Percentiles rank a stretch among this genome's conserved stretches.
phyloP scores from a whole-genome alignment of 495 filamentous ascomycete genomes.

The Aspergillus cristatus region DNA sequence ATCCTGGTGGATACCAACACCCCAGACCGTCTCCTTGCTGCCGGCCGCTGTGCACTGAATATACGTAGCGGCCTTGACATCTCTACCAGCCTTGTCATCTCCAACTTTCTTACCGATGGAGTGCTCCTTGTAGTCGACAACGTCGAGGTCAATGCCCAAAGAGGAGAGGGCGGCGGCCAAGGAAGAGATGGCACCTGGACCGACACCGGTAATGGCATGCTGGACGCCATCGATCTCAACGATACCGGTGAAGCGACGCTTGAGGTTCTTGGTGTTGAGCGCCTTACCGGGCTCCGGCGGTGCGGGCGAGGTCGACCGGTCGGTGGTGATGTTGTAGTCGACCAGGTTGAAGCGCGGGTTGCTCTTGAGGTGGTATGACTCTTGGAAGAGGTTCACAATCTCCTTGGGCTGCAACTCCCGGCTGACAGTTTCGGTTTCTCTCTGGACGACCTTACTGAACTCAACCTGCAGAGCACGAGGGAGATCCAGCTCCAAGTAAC shows the following conservation, averaged over 20 bases:
- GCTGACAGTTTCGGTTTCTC: conserved; percentile 58
- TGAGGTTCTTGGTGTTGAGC: conserved; percentile 65
- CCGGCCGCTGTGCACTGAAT: conserved; percentile 80
- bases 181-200: conserved; percentile 85
- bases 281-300: conserved; percentile 60
- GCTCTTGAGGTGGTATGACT: conserved; percentile 70
- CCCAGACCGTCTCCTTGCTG: conserved; percentile 68
- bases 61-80: conserved; percentile 86
- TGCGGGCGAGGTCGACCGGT: conserved; percentile 69
- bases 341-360: conserved; percentile 80
- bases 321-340: conserved; percentile 85
- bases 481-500: conserved; percentile 80
- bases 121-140: conserved; percentile 94
- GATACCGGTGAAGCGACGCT: conserved; percentile 79
- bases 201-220: conserved; percentile 66
- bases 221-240: conserved; percentile 75
- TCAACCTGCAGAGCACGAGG: conserved; percentile 88
- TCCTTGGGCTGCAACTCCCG: conserved; percentile 77
- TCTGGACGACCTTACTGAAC: conserved; percentile 82
- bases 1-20: conserved; percentile 91
- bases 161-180: conserved; percentile 71
- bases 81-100: conserved; percentile 44
- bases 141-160: conserved; percentile 85
- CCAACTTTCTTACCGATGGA: conserved; percentile 63
- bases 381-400: conserved; percentile 77